Evolutionary conservation across 1,284 basidiomycete genomes (phyloP), one percentile per base, ranked within the genome.

Genomic region (Ceratobasidium theobromae): DNA sequence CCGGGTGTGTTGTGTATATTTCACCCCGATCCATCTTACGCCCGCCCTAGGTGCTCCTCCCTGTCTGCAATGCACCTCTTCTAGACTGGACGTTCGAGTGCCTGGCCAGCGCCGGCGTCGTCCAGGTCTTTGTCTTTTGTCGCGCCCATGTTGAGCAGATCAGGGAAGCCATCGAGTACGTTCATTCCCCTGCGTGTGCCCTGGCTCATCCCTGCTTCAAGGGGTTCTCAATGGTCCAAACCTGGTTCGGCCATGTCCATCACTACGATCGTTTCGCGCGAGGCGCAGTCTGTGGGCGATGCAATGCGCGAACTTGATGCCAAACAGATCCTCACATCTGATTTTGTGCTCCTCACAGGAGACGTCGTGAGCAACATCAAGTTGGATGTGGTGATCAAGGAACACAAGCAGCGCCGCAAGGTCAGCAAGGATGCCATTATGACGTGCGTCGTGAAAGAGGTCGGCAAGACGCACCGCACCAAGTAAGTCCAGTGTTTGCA

Each of bases 81-180:
- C 82, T 99, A 32, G 89, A 94, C 72, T 98, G 95, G 94, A 98
- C 96, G 1, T 88, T 99, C 69, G 96, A 99, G 77, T 90, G 90
- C 74, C 84, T 99, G 51, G 88, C 92, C 32, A 81, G 95, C 18
- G 93, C 93, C 33, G 94, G 94, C 60, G 95, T 98, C 49, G 90
- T 95, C 74, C 92, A 98, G 77, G 91, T 98, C 69, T 96, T 98
- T 76, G 89, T 99, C 65, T 88, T 98, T 69, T 96, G 87, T 77
- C 85, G 87, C 73, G 96, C 87, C 70, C 91, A 96, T 76, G 84
- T 91, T 9, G 87, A 89, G 65, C 86, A 89, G 73, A 88, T 95
- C 72, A 88, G 89, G 74, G 81, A 83, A 11, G 91, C 86, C 69
- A 88, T 95, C 74, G 84, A 81, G 92, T 95, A 72, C 75, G 87